These are phyloP conservation scores for Podila epigama DNA, from an alignment of 192 early-diverging fungal species.

Conservation along the genomic window DNA sequence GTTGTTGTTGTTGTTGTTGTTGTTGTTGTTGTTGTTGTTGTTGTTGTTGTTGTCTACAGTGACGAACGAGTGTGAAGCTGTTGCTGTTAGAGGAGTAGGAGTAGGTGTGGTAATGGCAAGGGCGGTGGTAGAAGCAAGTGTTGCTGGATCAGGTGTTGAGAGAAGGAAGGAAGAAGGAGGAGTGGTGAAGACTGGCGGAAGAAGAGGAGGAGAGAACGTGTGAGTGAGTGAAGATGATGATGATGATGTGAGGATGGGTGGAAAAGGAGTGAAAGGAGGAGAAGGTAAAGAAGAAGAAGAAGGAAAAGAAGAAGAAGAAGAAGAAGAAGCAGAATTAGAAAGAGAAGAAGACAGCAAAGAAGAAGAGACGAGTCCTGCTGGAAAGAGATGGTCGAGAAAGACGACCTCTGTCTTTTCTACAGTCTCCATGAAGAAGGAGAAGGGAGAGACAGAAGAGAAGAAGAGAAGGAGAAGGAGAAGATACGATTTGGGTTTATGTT, in stretches of 20 bases:
- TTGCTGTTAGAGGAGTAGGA: not conserved
- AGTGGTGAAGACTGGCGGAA: too few species aligned
- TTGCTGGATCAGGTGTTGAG: too few species aligned
- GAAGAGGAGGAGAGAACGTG: too few species aligned
- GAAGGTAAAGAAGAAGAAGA: not conserved
- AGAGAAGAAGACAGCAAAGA: not conserved
- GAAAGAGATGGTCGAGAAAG: constrained; percentile 28
- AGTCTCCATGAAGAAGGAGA: constrained; percentile 18
- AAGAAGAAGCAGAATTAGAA: not conserved
- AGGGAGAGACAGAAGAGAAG: not conserved
- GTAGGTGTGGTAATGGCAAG: too few species aligned
- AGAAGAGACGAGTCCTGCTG: constrained; percentile 6
- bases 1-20: too few species aligned
- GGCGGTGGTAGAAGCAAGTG: too few species aligned
- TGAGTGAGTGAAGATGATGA: constrained; percentile 5
- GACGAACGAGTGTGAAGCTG: not conserved
- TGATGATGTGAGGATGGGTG: constrained; percentile 4
- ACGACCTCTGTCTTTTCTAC: constrained; percentile 27
- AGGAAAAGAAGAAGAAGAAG: not conserved
- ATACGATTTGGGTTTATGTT: too few species aligned
- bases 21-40: not conserved
- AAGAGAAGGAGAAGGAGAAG: not conserved
- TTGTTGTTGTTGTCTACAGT: not conserved
- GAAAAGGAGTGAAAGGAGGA: not conserved
- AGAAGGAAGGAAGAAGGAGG: too few species aligned